Conservation (phyloP, 2,329 filamentous ascomycete genomes). For the Cladosporium oxysporum region DNA sequence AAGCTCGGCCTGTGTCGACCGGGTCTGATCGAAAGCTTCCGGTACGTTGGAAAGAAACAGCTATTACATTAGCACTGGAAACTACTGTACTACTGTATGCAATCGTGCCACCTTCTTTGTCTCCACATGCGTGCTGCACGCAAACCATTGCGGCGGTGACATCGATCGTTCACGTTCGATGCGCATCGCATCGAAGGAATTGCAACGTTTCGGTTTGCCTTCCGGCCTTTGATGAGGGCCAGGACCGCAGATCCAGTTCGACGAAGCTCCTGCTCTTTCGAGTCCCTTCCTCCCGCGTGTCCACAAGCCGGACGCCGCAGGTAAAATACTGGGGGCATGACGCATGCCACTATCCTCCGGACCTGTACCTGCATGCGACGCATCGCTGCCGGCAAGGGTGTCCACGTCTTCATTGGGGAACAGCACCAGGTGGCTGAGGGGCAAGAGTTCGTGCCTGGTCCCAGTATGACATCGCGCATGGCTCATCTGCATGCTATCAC, state of each 20-base stretch:
- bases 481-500: background rate
- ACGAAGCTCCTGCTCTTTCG: background rate
- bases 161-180: background rate
- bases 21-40: background rate
- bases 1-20: conserved; percentile 5
- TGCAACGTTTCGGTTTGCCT: background rate
- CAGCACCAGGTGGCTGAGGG: conserved; percentile 5
- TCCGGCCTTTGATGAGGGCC: background rate
- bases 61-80: conserved; percentile 11
- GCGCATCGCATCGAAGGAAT: background rate
- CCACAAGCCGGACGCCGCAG: background rate
- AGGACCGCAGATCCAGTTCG: background rate
- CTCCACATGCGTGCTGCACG: background rate
- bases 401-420: conserved; percentile 4
- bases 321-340: conserved; percentile 9
- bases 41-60: conserved; percentile 8
- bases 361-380: conserved; percentile 12
- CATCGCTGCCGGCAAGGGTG: background rate
- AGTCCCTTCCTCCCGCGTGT: background rate
- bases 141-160: background rate
- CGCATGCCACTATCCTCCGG: background rate
- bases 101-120: background rate
- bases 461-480: background rate
- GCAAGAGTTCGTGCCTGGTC: conserved; percentile 5
- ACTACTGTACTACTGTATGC: conserved; percentile 2